A percentile compares a stretch with the other conserved stretches of the same genome.
Conservation (phyloP, 495 filamentous ascomycete genomes). For the Parmelia sp. region DNA sequence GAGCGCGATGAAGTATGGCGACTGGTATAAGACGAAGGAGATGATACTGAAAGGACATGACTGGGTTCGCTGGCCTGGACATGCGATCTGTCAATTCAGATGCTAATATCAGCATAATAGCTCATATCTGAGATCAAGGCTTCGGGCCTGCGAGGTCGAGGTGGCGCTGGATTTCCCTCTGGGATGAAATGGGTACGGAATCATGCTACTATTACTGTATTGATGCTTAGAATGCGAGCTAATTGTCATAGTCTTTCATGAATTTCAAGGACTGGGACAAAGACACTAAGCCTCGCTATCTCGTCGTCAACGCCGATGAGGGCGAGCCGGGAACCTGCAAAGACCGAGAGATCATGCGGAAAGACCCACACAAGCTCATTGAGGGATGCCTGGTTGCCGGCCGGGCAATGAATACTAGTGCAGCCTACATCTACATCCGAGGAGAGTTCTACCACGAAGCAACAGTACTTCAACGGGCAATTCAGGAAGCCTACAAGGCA, state of each 20-base stretch:
- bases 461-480: slow-evolving; percentile 84
- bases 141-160: slow-evolving; percentile 89
- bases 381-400: slow-evolving; percentile 96
- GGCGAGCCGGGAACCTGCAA: slow-evolving; percentile 99
- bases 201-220: background rate
- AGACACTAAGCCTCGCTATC: slow-evolving; percentile 89
- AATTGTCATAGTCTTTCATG: slow-evolving; percentile 82
- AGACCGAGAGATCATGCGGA: slow-evolving; percentile 99
- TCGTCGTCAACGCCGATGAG: slow-evolving; percentile 98
- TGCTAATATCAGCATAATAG: slow-evolving; percentile 35
- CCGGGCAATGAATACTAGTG: slow-evolving; percentile 94
- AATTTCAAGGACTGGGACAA: slow-evolving; percentile 99
- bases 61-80: slow-evolving; percentile 53
- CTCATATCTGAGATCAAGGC: slow-evolving; percentile 95
- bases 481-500: slow-evolving; percentile 92
- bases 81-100: slow-evolving; percentile 21
- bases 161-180: slow-evolving; percentile 95
- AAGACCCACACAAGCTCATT: slow-evolving; percentile 96
- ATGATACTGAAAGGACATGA: slow-evolving; percentile 95
- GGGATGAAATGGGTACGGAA: slow-evolving; percentile 91
- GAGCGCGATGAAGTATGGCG: slow-evolving; percentile 94
- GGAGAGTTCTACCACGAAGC: slow-evolving; percentile 98
- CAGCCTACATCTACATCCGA: slow-evolving; percentile 98
- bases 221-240: slow-evolving; percentile 24
- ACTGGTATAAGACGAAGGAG: slow-evolving; percentile 99